Percentiles rank a stretch among this genome's conserved stretches.
phyloP scores from a whole-genome alignment of 2,329 filamentous ascomycete genomes.

The Capronia coronata region DNA sequence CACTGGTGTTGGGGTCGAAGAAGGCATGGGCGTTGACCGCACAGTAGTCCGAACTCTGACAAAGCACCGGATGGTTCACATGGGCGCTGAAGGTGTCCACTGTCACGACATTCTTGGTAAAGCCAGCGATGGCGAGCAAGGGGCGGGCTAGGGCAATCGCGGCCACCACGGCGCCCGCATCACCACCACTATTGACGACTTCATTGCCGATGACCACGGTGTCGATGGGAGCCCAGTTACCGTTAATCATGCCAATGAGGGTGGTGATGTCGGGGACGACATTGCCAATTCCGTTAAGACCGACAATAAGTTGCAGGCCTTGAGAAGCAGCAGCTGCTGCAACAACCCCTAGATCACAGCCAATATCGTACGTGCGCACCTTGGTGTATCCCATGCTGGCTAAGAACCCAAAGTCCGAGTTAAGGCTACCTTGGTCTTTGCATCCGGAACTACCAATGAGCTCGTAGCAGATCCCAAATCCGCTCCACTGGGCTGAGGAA shows the following conservation, averaged over 20 bases:
- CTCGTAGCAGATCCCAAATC: constrained; percentile 52
- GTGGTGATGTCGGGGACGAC: constrained; percentile 53
- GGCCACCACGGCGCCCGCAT: constrained; percentile 49
- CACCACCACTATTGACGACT: constrained; percentile 59
- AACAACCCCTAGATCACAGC: constrained; percentile 63
- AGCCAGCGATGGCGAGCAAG: constrained; percentile 57
- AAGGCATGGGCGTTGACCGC: constrained; percentile 79
- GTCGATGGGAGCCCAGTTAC: constrained; percentile 63
- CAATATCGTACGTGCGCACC: constrained; percentile 72
- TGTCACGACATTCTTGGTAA: constrained; percentile 65
- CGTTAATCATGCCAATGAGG: constrained; percentile 54
- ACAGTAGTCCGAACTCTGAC: constrained; percentile 67
- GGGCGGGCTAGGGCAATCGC: constrained; percentile 54
- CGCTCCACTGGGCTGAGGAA: constrained; percentile 19
- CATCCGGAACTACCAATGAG: constrained; percentile 57
- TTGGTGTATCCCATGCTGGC: constrained; percentile 52
- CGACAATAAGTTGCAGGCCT: constrained; percentile 65
- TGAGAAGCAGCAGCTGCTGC: constrained; percentile 57
- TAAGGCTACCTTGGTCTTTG: constrained; percentile 59
- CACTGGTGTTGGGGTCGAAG: constrained; percentile 61
- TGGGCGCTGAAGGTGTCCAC: constrained; percentile 71
- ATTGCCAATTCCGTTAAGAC: constrained; percentile 59
- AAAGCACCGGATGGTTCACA: constrained; percentile 62
- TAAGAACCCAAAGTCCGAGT: constrained; percentile 56
- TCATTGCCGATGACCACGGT: constrained; percentile 78